Evolutionary conservation across 2,329 filamentous ascomycete genomes (phyloP).

Genomic region (Dactylellina leptospora): DNA sequence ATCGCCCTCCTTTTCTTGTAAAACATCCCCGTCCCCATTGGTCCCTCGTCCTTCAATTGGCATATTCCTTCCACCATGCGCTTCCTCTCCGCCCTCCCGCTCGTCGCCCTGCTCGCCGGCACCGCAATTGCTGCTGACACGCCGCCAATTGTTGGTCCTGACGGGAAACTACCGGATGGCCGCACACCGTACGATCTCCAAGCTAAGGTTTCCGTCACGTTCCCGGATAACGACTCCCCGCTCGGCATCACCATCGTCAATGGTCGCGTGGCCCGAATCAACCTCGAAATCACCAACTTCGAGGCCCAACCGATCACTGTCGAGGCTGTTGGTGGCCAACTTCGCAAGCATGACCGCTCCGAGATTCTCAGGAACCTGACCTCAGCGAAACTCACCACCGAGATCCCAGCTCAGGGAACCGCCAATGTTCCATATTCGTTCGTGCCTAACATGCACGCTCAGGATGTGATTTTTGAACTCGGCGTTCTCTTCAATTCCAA

Average conservation of each 20-base stretch:
- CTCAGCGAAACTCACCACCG: slow-evolving; percentile 62
- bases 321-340: slow-evolving; percentile 77
- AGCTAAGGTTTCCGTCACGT: slow-evolving; percentile 71
- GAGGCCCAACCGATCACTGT: slow-evolving; percentile 79
- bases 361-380: slow-evolving; percentile 85
- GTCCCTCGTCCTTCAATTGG: slow-evolving; percentile 16
- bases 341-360: slow-evolving; percentile 69
- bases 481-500: slow-evolving; percentile 75
- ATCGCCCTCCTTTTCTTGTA: neutral
- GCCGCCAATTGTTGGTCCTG: slow-evolving; percentile 14
- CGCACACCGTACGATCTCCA: slow-evolving; percentile 65
- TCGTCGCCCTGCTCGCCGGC: slow-evolving; percentile 53
- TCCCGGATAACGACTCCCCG: slow-evolving; percentile 69
- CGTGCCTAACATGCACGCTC: slow-evolving; percentile 88
- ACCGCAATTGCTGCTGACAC: slow-evolving; percentile 49
- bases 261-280: slow-evolving; percentile 81
- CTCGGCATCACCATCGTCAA: slow-evolving; percentile 92
- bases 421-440: slow-evolving; percentile 83
- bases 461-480: slow-evolving; percentile 82
- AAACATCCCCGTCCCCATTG: neutral
- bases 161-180: slow-evolving; percentile 37
- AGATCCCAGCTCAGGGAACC: slow-evolving; percentile 61
- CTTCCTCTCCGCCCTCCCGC: slow-evolving; percentile 29
- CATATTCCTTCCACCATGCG: slow-evolving; percentile 28
- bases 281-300: slow-evolving; percentile 84